phyloP scores from a whole-genome alignment of 441 rosid genomes.

The Biscutella laevigata region DNA sequence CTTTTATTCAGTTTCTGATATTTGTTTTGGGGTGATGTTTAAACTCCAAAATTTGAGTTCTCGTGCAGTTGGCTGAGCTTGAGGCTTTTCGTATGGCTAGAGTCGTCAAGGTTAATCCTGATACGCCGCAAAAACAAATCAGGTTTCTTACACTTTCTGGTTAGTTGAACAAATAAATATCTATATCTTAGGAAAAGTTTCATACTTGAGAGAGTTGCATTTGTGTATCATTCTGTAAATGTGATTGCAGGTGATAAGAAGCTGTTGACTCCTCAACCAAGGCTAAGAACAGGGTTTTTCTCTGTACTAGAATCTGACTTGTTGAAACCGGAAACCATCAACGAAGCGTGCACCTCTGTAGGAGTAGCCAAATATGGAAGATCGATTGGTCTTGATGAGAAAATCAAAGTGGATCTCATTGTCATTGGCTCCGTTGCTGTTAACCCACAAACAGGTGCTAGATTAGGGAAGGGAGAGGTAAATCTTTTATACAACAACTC shows the following conservation, averaged over 20 bases:
- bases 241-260: constrained; percentile 51
- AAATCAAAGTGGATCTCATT: constrained; percentile 66
- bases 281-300: constrained; percentile 82
- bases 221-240: too few relatives aligned
- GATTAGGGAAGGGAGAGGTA: constrained; percentile 97
- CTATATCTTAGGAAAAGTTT: background rate
- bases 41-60: background rate
- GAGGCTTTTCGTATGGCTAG: constrained; percentile 21
- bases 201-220: too few relatives aligned
- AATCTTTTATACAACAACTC: too few relatives aligned
- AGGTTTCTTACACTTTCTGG: constrained; percentile 33
- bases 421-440: constrained; percentile 93
- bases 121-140: constrained; percentile 32
- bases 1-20: background rate
- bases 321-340: constrained; percentile 38
- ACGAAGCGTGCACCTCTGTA: constrained; percentile 68
- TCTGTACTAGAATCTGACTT: constrained; percentile 50
- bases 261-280: constrained; percentile 84
- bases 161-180: constrained; percentile 15
- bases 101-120: constrained; percentile 30
- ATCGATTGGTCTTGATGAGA: constrained; percentile 69
- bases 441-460: constrained; percentile 68
- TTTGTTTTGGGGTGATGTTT: constrained; percentile 1
- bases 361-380: constrained; percentile 88
- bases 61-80: constrained; percentile 23